A percentile compares a stretch with the other conserved stretches of the same genome.
phyloP scores from a whole-genome alignment of 2,329 filamentous ascomycete species.

The Aspergillaceae sp. region DNA sequence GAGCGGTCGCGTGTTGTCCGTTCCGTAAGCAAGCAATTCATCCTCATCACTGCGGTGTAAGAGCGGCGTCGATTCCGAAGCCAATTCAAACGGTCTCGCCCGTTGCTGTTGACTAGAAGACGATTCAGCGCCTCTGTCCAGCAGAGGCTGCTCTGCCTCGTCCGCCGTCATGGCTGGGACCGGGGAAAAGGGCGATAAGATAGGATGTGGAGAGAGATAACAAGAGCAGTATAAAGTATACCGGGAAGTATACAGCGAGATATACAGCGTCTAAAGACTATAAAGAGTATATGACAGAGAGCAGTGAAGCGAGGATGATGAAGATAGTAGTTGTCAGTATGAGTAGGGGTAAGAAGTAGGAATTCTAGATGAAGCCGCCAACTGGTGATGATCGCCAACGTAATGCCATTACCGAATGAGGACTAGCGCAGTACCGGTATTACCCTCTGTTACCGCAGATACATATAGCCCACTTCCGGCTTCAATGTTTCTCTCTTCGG shows the following conservation, averaged over 20 bases:
- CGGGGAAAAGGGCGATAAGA: conserved; percentile 2
- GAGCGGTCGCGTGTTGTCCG: not conserved
- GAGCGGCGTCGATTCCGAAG: conserved; percentile 38
- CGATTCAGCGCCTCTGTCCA: conserved; percentile 17
- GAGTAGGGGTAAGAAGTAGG: no score
- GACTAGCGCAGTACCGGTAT: not conserved
- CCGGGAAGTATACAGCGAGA: no score
- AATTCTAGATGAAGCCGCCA: not conserved
- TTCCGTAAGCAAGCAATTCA: conserved; percentile 19
- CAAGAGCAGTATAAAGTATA: not conserved
- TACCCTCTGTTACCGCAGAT: not conserved
- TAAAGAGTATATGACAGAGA: not conserved
- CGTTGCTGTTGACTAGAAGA: conserved; percentile 11
- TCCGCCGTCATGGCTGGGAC: conserved; percentile 23
- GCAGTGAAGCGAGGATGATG: not conserved
- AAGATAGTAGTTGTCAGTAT: not conserved
- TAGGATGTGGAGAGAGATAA: not conserved
- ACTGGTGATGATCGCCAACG: not conserved
- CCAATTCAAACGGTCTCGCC: conserved; percentile 23
- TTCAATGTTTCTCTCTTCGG: not conserved
- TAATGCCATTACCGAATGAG: not conserved
- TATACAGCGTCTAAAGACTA: no score
- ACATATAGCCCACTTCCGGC: not conserved
- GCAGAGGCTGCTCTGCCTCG: conserved; percentile 23
- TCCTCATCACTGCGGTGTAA: conserved; percentile 29